Conservation (phyloP, 83 land plant species). For the Picea mariana region DNA sequence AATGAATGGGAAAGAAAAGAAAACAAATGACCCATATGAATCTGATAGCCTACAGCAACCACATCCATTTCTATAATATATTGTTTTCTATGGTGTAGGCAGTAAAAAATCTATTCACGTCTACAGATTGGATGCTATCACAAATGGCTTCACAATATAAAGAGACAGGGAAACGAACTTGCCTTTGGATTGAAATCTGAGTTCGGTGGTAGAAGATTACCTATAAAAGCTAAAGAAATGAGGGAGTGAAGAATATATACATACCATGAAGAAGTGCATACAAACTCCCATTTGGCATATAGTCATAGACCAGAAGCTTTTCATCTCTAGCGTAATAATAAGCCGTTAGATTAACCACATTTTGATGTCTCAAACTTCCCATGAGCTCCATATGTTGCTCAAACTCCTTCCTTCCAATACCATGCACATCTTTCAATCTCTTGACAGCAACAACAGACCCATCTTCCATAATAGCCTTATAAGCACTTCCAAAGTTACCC, state of each 20-base stretch:
- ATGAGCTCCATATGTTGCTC: constrained; percentile 85
- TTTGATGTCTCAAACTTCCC: constrained; percentile 75
- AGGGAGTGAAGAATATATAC: constrained; percentile 3
- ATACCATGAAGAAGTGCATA: constrained; percentile 75
- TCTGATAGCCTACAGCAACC: too few species aligned
- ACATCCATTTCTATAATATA: too few species aligned
- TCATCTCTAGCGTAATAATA: constrained; percentile 91
- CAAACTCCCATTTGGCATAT: constrained; percentile 79
- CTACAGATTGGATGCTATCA: too few species aligned
- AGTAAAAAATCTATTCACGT: too few species aligned
- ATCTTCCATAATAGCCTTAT: constrained; percentile 80
- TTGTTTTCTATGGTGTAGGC: too few species aligned
- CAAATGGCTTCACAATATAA: too few species aligned
- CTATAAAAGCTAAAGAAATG: not conserved
- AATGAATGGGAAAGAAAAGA: too few species aligned
- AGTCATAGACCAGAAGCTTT: constrained; percentile 90
- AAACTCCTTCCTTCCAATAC: constrained; percentile 69
- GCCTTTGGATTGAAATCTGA: too few species aligned
- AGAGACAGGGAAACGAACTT: too few species aligned
- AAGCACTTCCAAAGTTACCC: constrained; percentile 90
- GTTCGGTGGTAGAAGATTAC: not conserved
- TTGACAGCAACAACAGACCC: constrained; percentile 80
- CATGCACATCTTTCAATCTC: constrained; percentile 77
- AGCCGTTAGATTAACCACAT: constrained; percentile 69
- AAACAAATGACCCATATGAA: too few species aligned